These are phyloP conservation scores for Alternaria brassicicola DNA, from an alignment of 2,329 filamentous ascomycete genomes.

Conservation along the genomic window DNA sequence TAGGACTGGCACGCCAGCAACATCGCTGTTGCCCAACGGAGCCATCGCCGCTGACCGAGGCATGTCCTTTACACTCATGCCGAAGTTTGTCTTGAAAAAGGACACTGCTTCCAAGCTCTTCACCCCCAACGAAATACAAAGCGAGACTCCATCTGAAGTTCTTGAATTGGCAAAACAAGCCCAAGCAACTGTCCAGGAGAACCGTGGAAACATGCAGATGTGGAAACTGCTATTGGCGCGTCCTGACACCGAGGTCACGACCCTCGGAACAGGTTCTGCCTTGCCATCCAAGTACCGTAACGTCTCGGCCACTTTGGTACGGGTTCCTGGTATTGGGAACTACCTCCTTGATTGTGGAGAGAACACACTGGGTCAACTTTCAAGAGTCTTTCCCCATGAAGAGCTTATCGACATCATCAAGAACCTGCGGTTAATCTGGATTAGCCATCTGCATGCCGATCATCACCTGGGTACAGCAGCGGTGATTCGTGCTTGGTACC, in stretches of 20 bases:
- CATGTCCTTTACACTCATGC: constrained; percentile 54
- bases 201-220: constrained; percentile 55
- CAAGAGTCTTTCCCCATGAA: constrained; percentile 70
- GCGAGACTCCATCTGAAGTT: constrained; percentile 55
- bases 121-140: constrained; percentile 53
- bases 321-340: constrained; percentile 83
- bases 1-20: constrained; percentile 3
- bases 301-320: constrained; percentile 84
- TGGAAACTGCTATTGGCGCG: constrained; percentile 72
- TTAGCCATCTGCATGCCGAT: constrained; percentile 95
- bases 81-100: constrained; percentile 49
- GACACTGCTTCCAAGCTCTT: constrained; percentile 48
- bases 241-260: constrained; percentile 79
- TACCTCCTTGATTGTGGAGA: constrained; percentile 93
- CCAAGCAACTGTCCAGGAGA: constrained; percentile 44
- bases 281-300: constrained; percentile 93
- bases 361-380: constrained; percentile 86
- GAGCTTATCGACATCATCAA: constrained; percentile 74
- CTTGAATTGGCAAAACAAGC: constrained; percentile 59
- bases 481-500: constrained; percentile 82
- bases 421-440: constrained; percentile 83
- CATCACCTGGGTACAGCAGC: constrained; percentile 87
- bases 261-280: constrained; percentile 90
- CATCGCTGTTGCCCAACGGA: constrained; percentile 21
- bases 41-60: constrained; percentile 49